Evolutionary conservation across 2,329 filamentous ascomycete genomes (phyloP).

Genomic region (Elsinoe batatas): DNA sequence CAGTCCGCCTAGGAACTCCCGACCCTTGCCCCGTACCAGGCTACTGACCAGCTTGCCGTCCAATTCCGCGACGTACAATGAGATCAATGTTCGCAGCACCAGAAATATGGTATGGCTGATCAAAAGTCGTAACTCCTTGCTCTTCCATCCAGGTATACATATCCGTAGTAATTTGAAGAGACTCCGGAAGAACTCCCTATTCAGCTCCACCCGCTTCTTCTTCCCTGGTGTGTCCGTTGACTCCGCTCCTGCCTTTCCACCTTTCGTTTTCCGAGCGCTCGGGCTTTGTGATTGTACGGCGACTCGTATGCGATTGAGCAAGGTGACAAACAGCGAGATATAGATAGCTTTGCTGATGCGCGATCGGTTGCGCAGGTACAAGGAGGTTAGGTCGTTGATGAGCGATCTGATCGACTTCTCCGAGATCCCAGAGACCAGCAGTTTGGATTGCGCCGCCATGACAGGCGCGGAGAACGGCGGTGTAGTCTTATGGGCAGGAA

Average conservation of each 20-base stretch:
- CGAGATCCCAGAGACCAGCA: conserved; percentile 43
- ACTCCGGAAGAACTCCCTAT: conserved; percentile 75
- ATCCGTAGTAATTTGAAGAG: conserved; percentile 71
- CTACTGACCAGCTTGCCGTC: conserved; percentile 89
- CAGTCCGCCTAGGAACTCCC: conserved; percentile 77
- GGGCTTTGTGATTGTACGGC: conserved; percentile 72
- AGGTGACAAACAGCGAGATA: conserved; percentile 67
- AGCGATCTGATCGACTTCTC: conserved; percentile 57
- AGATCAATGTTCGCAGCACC: conserved; percentile 81
- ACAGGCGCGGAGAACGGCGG: neutral
- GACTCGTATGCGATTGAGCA: conserved; percentile 66
- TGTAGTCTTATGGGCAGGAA: neutral
- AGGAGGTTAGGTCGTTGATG: conserved; percentile 55
- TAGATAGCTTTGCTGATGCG: conserved; percentile 77
- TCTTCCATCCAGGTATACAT: conserved; percentile 81
- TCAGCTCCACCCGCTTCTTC: conserved; percentile 80
- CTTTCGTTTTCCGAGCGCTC: conserved; percentile 28
- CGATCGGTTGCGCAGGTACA: conserved; percentile 72
- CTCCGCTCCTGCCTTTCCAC: conserved; percentile 24
- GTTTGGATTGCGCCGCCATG: conserved; percentile 71
- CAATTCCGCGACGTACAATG: conserved; percentile 89
- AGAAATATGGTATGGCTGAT: conserved; percentile 90
- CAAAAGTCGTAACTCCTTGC: conserved; percentile 76
- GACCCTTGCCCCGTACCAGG: conserved; percentile 80
- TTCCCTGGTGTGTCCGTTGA: conserved; percentile 19